Percentiles rank a stretch among this genome's conserved stretches.
These are phyloP conservation scores for Sporopachydermia lactativora DNA, from an alignment of 805 yeast genomes.

Conservation along the genomic window DNA sequence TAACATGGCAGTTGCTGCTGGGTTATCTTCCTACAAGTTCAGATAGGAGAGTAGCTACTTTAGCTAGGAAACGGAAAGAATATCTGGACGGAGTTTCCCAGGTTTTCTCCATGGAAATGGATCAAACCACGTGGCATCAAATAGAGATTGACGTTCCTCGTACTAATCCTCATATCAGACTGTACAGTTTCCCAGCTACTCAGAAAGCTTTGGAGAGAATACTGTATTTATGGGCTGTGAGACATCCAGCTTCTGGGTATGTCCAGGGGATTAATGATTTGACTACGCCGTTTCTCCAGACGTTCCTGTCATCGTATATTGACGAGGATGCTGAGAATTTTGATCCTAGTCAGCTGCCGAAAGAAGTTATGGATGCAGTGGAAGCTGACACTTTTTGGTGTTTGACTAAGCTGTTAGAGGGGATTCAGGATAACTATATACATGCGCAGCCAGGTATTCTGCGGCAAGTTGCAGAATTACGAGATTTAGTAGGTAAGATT, in stretches of 20 bases:
- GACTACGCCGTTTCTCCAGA: conserved; percentile 85
- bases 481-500: conserved; percentile 65
- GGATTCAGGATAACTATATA: conserved; percentile 91
- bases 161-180: conserved; percentile 72
- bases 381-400: conserved; percentile 99
- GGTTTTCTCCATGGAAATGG: conserved; percentile 46
- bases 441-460: conserved; percentile 98
- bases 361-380: conserved; percentile 46
- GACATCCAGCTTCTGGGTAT: conserved; percentile 96
- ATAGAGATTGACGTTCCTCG: conserved; percentile 89
- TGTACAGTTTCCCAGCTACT: conserved; percentile 55
- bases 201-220: conserved; percentile 73
- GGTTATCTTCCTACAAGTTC: conserved; percentile 87
- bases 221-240: conserved; percentile 83
- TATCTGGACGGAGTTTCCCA: conserved; percentile 63
- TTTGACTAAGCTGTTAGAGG: conserved; percentile 76
- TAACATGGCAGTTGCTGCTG: conserved; percentile 77
- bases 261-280: conserved; percentile 96
- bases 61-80: conserved; percentile 74
- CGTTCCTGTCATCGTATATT: conserved; percentile 60
- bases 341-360: conserved; percentile 49
- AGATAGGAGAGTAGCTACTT: conserved; percentile 53
- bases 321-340: conserved; percentile 36
- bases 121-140: conserved; percentile 85
- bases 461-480: conserved; percentile 73